Evolutionary conservation across 176 grass and related monocot genomes (phyloP).

Genomic region (Musa schizocarpa): DNA sequence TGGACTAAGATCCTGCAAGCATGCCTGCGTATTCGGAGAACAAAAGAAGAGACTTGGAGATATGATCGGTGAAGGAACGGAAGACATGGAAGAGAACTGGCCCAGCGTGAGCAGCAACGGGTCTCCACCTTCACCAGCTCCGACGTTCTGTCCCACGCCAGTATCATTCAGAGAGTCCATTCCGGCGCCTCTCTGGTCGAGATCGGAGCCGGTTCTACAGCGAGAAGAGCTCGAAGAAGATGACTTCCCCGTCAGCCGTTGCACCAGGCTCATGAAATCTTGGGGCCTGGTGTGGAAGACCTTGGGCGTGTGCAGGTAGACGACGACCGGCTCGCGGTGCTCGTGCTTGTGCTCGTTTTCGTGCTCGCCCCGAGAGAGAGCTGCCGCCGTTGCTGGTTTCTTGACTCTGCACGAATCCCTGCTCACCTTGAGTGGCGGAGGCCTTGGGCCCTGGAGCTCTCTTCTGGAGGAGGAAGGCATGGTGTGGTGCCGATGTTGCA

Average conservation of each 20-base stretch:
- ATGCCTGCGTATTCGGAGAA: neutral
- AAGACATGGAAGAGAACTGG: neutral
- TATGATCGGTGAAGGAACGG: neutral
- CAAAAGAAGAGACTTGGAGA: slow-evolving; percentile 10
- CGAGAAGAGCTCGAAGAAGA: neutral
- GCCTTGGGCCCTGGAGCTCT: slow-evolving; percentile 12
- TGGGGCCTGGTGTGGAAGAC: slow-evolving; percentile 34
- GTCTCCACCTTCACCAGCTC: neutral
- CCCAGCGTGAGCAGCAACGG: slow-evolving; percentile 22
- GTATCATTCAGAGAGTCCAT: neutral
- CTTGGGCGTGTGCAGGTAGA: slow-evolving; percentile 25
- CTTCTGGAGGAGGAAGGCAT: slow-evolving; percentile 13
- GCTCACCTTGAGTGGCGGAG: neutral
- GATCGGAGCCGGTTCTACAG: too few relatives aligned
- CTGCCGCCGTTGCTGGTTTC: neutral
- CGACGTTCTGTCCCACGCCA: neutral
- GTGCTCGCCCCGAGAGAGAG: neutral
- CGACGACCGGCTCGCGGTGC: slow-evolving; percentile 13
- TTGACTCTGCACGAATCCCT: slow-evolving; percentile 4
- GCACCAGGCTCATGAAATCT: slow-evolving; percentile 41
- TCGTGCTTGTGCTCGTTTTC: neutral
- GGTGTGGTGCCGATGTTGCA: neutral
- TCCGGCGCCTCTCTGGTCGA: neutral
- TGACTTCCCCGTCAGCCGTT: slow-evolving; percentile 27
- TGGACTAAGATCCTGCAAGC: neutral